These are phyloP conservation scores for Ogataea populi-albae DNA, from an alignment of 805 yeast species.

Conservation along the genomic window DNA sequence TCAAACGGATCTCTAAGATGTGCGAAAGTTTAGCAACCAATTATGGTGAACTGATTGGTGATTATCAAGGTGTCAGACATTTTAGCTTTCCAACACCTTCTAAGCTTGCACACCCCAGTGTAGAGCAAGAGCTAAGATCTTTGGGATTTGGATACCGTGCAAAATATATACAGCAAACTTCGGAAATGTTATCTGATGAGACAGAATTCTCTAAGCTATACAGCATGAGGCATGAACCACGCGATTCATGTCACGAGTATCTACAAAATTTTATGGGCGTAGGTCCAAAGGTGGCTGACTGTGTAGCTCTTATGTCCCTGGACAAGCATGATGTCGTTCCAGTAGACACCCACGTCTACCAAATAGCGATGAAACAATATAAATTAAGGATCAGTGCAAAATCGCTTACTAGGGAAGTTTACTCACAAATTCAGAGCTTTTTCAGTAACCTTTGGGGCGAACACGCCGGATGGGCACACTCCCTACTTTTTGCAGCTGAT, in stretches of 20 bases:
- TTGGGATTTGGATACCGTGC: conserved; percentile 90
- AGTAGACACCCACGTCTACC: conserved; percentile 91
- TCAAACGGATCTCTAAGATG: conserved; percentile 90
- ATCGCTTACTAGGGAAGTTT: conserved; percentile 48
- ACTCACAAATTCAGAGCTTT: conserved; percentile 54
- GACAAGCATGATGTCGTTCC: conserved; percentile 88
- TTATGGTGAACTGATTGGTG: conserved; percentile 62
- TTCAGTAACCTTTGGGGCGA: conserved; percentile 77
- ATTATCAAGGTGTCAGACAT: conserved; percentile 52
- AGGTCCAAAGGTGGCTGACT: conserved; percentile 98
- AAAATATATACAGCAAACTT: conserved; percentile 78
- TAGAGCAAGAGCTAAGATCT: conserved; percentile 38
- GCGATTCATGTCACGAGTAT: conserved; percentile 49
- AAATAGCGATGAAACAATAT: conserved; percentile 83
- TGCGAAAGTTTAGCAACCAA: conserved; percentile 72
- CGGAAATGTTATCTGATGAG: conserved; percentile 48
- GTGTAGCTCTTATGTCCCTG: conserved; percentile 88
- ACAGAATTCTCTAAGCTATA: conserved; percentile 36
- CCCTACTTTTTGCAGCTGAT: conserved; percentile 87
- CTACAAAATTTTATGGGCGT: conserved; percentile 76
- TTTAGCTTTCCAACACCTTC: conserved; percentile 75
- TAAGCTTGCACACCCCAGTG: conserved; percentile 37
- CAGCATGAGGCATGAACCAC: conserved; percentile 37
- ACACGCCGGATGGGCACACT: conserved; percentile 98
- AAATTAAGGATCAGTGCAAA: conserved; percentile 43